A percentile compares a stretch with the other conserved stretches of the same genome.
phyloP scores from a whole-genome alignment of 108 stramenopile genomes.

The Nitzschia sp. region DNA sequence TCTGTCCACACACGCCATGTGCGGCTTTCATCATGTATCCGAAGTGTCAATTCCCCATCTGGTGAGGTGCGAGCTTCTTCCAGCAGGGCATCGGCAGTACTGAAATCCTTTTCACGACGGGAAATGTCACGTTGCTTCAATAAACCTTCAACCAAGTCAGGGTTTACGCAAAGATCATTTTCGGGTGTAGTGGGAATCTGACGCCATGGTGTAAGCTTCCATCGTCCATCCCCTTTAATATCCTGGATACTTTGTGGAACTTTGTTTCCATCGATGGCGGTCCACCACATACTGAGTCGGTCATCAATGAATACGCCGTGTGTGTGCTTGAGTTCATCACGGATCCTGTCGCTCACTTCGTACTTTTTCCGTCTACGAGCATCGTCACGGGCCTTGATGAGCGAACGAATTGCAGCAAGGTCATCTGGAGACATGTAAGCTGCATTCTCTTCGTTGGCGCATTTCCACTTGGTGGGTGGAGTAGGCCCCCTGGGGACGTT shows the following conservation, averaged over 20 bases:
- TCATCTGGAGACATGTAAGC: constrained; percentile 46
- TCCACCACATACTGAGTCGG: constrained; percentile 84
- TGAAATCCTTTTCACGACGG: constrained; percentile 76
- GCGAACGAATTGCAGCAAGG: constrained; percentile 29
- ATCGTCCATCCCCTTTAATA: constrained; percentile 81
- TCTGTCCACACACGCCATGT: constrained; percentile 89
- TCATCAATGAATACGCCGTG: constrained; percentile 78
- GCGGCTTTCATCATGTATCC: constrained; percentile 80
- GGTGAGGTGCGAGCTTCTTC: constrained; percentile 68
- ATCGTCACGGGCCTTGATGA: constrained; percentile 68
- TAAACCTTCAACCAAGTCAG: constrained; percentile 62
- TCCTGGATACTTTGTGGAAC: constrained; percentile 63
- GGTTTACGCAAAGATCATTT: constrained; percentile 76
- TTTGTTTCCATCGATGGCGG: constrained; percentile 49
- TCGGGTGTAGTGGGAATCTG: constrained; percentile 80
- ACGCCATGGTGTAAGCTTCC: constrained; percentile 71
- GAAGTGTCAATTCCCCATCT: constrained; percentile 59
- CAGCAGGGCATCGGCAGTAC: constrained; percentile 67
- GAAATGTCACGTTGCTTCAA: constrained; percentile 77
- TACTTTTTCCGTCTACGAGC: constrained; percentile 63
- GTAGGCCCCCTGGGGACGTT: constrained; percentile 15
- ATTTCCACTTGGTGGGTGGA: constrained; percentile 68
- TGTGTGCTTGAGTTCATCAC: constrained; percentile 64
- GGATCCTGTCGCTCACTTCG: constrained; percentile 62
- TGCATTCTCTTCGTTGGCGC: constrained; percentile 68